Evolutionary conservation across 371 early-diverging fungal species (phyloP), one percentile per base, ranked within the genome.

Genomic region (Mucor irregularis): DNA sequence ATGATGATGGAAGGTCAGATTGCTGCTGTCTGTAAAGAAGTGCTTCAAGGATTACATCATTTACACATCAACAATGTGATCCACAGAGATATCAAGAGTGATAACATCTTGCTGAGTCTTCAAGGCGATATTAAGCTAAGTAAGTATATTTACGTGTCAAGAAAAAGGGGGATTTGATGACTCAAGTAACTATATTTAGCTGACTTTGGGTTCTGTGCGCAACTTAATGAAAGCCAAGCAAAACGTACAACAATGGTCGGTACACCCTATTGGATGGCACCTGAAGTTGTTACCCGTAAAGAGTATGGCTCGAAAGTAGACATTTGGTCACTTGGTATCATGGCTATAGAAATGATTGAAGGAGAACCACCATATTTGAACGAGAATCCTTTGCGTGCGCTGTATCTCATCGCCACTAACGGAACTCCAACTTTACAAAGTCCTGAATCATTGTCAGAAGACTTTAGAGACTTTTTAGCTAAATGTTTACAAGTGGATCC

Each of bases 281-380:
- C 94, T 8, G 95, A 94, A 65, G 85, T 94, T 2, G 91, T 95
- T 53, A 86, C 76, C 68, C 87, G 87, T 50, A 88, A 90, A 68
- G 87, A 90, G 44, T 96, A 95, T 64, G 91, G 89, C 0, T 74
- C 80, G 37, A 88, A 83, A 62, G 89, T 91, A 24, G 96, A 95
- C 70, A 86, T 93, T 55, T 95, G 96, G 96, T 91, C 93, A 2
- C 66, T 91, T 52, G 92, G 94, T 42, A 93, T 95, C 53, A 91
- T 92, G 81, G 91, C 94, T 1, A 96, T 96, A 62, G 97, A 98
- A 78, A 93, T 98, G 93, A 81, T 95, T 33, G 95, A 96, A 68
- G 91, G 92, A 46, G 93, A 90, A 69, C 96, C 96, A 16, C 99
- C 99, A 43, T 95, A 96, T 71, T 71, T 95, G 50, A n/a, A n/a